These are phyloP conservation scores for Lolium rigidum DNA, from an alignment of 176 grass and related monocot genomes.

Conservation along the genomic window DNA sequence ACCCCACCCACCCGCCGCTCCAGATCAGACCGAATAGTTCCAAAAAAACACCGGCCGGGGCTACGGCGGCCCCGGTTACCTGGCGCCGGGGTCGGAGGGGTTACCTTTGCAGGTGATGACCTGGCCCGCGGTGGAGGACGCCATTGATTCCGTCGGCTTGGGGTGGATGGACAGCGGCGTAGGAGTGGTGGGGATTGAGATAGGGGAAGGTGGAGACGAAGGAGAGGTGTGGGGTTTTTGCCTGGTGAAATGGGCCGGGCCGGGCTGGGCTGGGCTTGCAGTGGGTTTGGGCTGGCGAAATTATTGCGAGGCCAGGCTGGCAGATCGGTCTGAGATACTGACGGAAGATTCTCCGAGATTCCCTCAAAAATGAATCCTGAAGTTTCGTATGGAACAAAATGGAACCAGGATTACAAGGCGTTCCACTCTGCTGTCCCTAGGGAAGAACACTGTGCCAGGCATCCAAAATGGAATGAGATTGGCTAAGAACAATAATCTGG, in stretches of 20 bases:
- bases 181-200: constrained; percentile 15
- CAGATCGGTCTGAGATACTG: constrained; percentile 18
- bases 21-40: constrained; percentile 43
- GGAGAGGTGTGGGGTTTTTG: not conserved
- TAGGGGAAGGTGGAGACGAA: constrained; percentile 2
- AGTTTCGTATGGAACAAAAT: not conserved
- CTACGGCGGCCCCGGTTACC: not conserved
- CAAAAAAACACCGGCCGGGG: not conserved
- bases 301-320: constrained; percentile 21
- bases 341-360: not conserved
- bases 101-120: constrained; percentile 99
- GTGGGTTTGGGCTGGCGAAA: constrained; percentile 11
- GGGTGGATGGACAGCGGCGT: not conserved
- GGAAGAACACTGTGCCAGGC: not conserved
- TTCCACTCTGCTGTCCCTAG: not conserved
- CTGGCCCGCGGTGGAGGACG: constrained; percentile 74
- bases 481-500: not conserved
- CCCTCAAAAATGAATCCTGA: no score
- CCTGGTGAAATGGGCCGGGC: not conserved
- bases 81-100: not conserved
- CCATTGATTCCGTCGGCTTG: constrained; percentile 30
- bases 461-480: not conserved
- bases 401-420: not conserved
- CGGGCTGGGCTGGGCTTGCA: constrained; percentile 16
- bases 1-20: not conserved